A percentile compares a stretch with the other conserved stretches of the same genome.
Evolutionary conservation across 2,329 filamentous ascomycete species (phyloP).

Genomic region (Elsinoe ampelina): DNA sequence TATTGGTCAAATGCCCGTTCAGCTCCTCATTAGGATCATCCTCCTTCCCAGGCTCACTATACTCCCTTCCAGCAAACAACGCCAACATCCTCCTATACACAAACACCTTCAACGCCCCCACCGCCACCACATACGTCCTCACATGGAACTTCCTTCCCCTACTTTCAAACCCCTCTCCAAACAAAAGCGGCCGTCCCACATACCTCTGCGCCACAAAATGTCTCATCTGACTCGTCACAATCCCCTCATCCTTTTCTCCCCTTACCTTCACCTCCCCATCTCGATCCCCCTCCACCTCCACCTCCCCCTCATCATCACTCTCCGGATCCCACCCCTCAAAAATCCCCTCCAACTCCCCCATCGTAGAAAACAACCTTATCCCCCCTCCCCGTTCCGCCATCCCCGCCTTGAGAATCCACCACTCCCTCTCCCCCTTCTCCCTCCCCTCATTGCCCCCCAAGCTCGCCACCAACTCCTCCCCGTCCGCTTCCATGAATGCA

Average conservation of each 20-base stretch:
- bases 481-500: conserved; percentile 73
- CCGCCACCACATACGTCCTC: conserved; percentile 76
- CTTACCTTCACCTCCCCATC: conserved; percentile 28
- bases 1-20: conserved; percentile 82
- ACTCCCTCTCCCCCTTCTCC: conserved; percentile 48
- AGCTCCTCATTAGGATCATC: conserved; percentile 44
- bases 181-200: conserved; percentile 75
- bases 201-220: conserved; percentile 96
- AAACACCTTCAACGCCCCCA: conserved; percentile 69
- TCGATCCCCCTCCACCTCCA: conserved; percentile 23
- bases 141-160: conserved; percentile 84
- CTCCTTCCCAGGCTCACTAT: conserved; percentile 51
- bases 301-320: conserved; percentile 29
- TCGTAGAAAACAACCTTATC: conserved; percentile 77
- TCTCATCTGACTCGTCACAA: conserved; percentile 81
- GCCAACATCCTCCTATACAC: conserved; percentile 89
- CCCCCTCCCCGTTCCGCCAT: conserved; percentile 97
- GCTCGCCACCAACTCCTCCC: conserved; percentile 78
- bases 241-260: conserved; percentile 42
- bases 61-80: conserved; percentile 72
- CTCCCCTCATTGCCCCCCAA: conserved; percentile 55
- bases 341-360: conserved; percentile 72
- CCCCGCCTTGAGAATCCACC: conserved; percentile 97
- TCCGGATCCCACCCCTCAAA: conserved; percentile 73
- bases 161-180: conserved; percentile 38